Conservation (phyloP, 345 rosid genomes). For the Moringa oleifera region DNA sequence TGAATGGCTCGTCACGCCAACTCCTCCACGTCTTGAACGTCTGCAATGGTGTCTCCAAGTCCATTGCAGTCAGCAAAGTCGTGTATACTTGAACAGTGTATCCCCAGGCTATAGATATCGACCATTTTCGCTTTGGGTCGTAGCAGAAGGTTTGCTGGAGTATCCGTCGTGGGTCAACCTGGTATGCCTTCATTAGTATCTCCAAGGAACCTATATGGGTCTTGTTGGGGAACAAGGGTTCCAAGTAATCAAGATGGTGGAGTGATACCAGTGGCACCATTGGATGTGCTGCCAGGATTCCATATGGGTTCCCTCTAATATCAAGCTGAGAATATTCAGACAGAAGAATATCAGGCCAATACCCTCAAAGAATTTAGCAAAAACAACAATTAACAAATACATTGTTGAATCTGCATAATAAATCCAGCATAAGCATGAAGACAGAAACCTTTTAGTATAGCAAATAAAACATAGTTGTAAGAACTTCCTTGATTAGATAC, state of each 20-base stretch:
- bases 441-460: too few species aligned
- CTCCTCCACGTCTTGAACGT: slow-evolving; percentile 80
- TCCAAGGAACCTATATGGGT: slow-evolving; percentile 42
- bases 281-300: slow-evolving; percentile 80
- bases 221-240: slow-evolving; percentile 51
- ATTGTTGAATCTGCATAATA: too few species aligned
- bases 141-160: slow-evolving; percentile 67
- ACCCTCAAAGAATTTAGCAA: too few species aligned
- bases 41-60: slow-evolving; percentile 49
- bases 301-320: slow-evolving; percentile 65
- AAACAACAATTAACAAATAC: too few species aligned
- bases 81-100: slow-evolving; percentile 70
- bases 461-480: too few species aligned
- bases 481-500: too few species aligned
- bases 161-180: slow-evolving; percentile 53
- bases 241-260: slow-evolving; percentile 61
- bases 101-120: slow-evolving; percentile 82
- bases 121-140: slow-evolving; percentile 54
- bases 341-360: too few species aligned
- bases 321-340: slow-evolving; percentile 53
- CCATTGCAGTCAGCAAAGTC: slow-evolving; percentile 26
- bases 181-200: slow-evolving; percentile 40
- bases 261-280: slow-evolving; percentile 60
- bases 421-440: too few species aligned
- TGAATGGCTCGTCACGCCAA: slow-evolving; percentile 56